Evolutionary conservation across 2,329 filamentous ascomycete genomes (phyloP).

Genomic region (Colletotrichum sp.): DNA sequence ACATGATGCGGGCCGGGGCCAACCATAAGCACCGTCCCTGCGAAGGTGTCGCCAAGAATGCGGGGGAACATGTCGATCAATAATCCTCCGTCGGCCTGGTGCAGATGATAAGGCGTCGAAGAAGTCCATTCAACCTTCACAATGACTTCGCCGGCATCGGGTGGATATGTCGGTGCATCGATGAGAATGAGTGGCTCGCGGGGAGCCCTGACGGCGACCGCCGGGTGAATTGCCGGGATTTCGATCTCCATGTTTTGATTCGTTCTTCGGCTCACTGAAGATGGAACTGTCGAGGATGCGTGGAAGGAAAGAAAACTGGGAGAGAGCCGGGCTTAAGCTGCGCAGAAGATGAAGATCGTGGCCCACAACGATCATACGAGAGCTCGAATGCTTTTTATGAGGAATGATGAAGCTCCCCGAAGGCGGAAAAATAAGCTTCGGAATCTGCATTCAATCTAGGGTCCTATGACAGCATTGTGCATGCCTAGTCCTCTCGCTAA

Average conservation of each 20-base stretch:
- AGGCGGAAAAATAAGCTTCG: neutral
- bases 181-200: constrained; percentile 27
- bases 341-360: neutral
- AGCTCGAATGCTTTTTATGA: neutral
- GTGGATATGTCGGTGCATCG: constrained; percentile 31
- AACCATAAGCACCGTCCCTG: constrained; percentile 57
- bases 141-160: constrained; percentile 52
- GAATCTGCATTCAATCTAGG: neutral
- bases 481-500: constrained; percentile 6
- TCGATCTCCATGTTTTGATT: constrained; percentile 5
- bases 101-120: constrained; percentile 66
- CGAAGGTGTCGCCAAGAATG: constrained; percentile 55
- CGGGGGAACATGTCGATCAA: constrained; percentile 53
- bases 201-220: constrained; percentile 26
- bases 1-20: constrained; percentile 38
- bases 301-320: neutral
- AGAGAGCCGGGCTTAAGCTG: neutral
- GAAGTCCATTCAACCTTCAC: constrained; percentile 63
- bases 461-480: constrained; percentile 18
- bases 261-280: neutral
- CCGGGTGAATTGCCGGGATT: constrained; percentile 28
- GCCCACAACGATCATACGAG: neutral
- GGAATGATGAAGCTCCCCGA: neutral
- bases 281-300: neutral
- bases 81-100: constrained; percentile 65